Conservation (phyloP, 345 rosid species). For the Lepidium sativum region DNA sequence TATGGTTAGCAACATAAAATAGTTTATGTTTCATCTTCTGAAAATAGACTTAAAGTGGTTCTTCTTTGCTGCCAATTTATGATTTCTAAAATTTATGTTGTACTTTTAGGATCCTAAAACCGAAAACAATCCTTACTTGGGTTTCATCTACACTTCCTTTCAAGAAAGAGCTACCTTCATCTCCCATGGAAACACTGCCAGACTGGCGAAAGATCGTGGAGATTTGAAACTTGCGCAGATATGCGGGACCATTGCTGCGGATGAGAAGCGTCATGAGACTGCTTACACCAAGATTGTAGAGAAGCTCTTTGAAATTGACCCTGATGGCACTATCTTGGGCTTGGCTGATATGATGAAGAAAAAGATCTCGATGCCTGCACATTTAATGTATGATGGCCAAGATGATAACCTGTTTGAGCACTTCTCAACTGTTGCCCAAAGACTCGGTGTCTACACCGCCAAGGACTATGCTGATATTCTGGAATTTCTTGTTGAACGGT, state of each 20-base stretch:
- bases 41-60: not conserved
- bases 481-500: constrained; percentile 56
- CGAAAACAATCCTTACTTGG: constrained; percentile 66
- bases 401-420: constrained; percentile 59
- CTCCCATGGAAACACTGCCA: constrained; percentile 73
- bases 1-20: not conserved
- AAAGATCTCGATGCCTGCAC: constrained; percentile 42
- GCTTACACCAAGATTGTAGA: constrained; percentile 65
- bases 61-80: not conserved
- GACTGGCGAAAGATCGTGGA: constrained; percentile 52
- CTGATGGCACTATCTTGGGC: constrained; percentile 49
- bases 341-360: constrained; percentile 61
- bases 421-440: constrained; percentile 59
- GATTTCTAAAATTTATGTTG: not conserved
- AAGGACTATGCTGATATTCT: constrained; percentile 61
- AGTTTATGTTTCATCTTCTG: not conserved
- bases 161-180: constrained; percentile 76
- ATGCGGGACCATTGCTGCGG: constrained; percentile 62
- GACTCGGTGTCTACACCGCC: constrained; percentile 54
- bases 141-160: constrained; percentile 70
- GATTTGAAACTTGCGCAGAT: constrained; percentile 57
- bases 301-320: constrained; percentile 59
- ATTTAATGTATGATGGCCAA: constrained; percentile 57
- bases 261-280: constrained; percentile 66
- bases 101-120: constrained; percentile 57